Base-by-base conservation (phyloP, 257 asterid genomes). In the Przewalskia tangutica region DNA sequence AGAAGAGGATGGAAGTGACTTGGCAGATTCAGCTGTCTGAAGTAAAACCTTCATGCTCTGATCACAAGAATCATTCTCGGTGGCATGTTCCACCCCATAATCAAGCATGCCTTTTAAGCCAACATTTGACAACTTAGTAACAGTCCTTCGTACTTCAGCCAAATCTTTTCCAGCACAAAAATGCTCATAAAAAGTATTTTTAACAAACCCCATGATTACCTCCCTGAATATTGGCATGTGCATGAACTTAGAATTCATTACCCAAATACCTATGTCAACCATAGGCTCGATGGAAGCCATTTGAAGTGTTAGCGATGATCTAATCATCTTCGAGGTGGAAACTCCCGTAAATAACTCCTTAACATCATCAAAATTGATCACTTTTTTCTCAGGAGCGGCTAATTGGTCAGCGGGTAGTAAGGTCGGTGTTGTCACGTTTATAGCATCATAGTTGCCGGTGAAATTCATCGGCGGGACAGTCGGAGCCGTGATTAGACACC, bases 11-110 rank as follows among this genome's bases (percentile, higher is more conserved):
- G 89, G 85, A 18, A 81, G 85, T 1, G 67, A 62, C 62, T 81
- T 89, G 3, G 93, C 77, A 1, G 79, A 88, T 54, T 89, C 88
- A 79, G 86, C 88, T 2, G 98, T 91, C 32, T 81, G 85, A 18
- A 92, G 54, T 58, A 96, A 88, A 63, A 86, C 89, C 0, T 51
- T 77, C 87, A 85, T 17, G 77, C 91, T 94, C 18, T 64, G 81
- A 65, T 94, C 97, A 66, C 98, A 92, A 0, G 93, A 88, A 4
- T 83, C 81, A 53, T 86, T 87, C 16, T 93, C 97, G 2, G 23
- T 54, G 0, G 97, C 95, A 84, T 90, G 94, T 77, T 96, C 99
- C 83, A 88, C 82, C 1, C 97, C 99, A 64, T 94, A 96, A 88
- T 96, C 97, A 80, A 96, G 82, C 98, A 96, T 96, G 55, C 94